Evolutionary conservation across 2,329 filamentous ascomycete species (phyloP), one percentile per base, ranked within the genome.

Genomic region (Scedosporium minutisporum): DNA sequence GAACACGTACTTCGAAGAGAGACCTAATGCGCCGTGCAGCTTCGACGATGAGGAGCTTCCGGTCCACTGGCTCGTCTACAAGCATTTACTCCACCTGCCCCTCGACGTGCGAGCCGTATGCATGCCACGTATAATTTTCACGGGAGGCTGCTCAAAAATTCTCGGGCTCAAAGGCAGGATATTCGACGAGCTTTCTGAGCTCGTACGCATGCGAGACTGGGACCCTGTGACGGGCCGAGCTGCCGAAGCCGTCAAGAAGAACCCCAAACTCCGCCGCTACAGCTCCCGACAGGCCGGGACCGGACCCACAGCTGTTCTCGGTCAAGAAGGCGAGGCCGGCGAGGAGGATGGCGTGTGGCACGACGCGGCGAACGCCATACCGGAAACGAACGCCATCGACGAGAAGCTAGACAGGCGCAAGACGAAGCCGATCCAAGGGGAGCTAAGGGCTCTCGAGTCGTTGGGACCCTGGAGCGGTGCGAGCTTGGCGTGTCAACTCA

Each of bases 31-130:
- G 69, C 72, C 74, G 18, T 55, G 25, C 48, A 85, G 86, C 46
- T 86, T 92, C 65, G 95, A 99, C 70, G 93, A 97, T 68, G 82
- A 99, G 67, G 93, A 97, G 66, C 81, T 90, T 18, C 87, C 93
- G 0, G 70, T 97, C 1, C 90, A 90, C 60, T 71, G 87, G 12
- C 81, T 97, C 7, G 79, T 96, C 2, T 96, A 96, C 74, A 83
- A 84, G 61, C 83, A 87, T 44, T 81, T 99, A 1, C 79, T 96
- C 1, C 81, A 85, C 6, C 79, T 97, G 1, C 90, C 92, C 0
- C 77, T 93, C 3, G 95, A 99, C 73, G 86, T 93, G 3, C 86
- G 95, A 25, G 87, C 89, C 1, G 76, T 88, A 4, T 97, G 93
- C 73, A 95, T 97, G 86, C 87, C 92, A 1, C 89, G 93, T 46